Evolutionary conservation across 2,329 filamentous ascomycete species (phyloP), one percentile per base, ranked within the genome.

Genomic region (Xylariaceae sp.): DNA sequence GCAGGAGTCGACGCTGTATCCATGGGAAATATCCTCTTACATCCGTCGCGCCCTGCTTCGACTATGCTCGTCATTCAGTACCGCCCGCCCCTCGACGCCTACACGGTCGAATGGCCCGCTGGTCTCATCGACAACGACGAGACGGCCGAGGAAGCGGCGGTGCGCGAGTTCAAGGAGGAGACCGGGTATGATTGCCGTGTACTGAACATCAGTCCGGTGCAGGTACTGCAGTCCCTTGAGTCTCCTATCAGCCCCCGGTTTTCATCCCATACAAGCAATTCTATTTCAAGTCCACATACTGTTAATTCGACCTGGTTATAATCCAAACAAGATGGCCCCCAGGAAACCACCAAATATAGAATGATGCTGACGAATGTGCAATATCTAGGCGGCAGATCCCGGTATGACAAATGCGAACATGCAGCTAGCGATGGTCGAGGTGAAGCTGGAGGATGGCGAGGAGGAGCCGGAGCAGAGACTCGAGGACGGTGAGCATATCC

Each of bases 401-500:
- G 83, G 83, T 20, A 74, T 87, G 75, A 83, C 77, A 55, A 82
- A 78, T 53, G 81, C 84, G 48, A 86, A 85, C 63, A 83, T 86
- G 81, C 78, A 83, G 73, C 72, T 86, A 58, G 83, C 81, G 53
- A 83, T 82, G 69, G 81, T 86, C 14, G 81, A 85, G 70, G 82
- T 85, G 14, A 67, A 81, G 48, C 67, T 86, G 51, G 70, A 73
- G 10, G 79, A 80, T 59, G 79, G 75, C 2, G 77, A 80, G 23
- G 61, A 65, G 62, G 71, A 77, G 72, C 84, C 84, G 0, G 78
- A 83, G 72, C 84, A 86, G 71, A 74, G 78, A 48, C 72, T 86
- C 32, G 83, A 87, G 54, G 83, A 85, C 49, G 84, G 83, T 9
- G 84, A 86, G 72, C 79, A 82, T 65, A 87, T 87, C 57, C 76